Percentiles rank a stretch among this genome's conserved stretches.
Conservation (phyloP, 1,139 yeast genomes). For the Protomyces gravidus region DNA sequence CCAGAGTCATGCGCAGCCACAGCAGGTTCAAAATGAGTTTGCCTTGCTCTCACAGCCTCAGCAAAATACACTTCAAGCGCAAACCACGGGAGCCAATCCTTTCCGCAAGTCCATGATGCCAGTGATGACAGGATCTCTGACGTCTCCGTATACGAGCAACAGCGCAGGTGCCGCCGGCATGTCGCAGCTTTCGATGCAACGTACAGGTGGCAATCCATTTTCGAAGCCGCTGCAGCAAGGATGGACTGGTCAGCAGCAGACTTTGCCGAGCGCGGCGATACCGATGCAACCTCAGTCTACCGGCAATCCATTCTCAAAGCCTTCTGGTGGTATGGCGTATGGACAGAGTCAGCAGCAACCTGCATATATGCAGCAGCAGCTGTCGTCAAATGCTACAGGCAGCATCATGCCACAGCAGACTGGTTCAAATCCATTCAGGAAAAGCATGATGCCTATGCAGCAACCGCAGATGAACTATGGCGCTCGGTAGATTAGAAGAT, state of each 20-base stretch:
- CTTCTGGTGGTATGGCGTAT: background rate
- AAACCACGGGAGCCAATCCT: constrained; percentile 32
- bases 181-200: constrained; percentile 6
- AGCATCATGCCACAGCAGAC: constrained; percentile 32
- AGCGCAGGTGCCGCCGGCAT: background rate
- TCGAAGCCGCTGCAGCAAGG: background rate
- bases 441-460: constrained; percentile 30
- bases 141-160: background rate
- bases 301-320: constrained; percentile 8
- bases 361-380: background rate
- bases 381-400: constrained; percentile 10
- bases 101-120: constrained; percentile 30
- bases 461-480: background rate
- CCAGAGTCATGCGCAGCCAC: constrained; percentile 47
- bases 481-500: background rate
- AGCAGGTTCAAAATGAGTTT: constrained; percentile 28
- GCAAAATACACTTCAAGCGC: constrained; percentile 15
- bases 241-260: background rate
- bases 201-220: constrained; percentile 27
- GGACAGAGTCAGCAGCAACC: background rate
- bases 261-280: background rate
- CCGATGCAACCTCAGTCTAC: constrained; percentile 1
- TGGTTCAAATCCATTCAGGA: constrained; percentile 34
- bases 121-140: background rate
- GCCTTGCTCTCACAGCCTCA: constrained; percentile 11